A percentile compares a stretch with the other conserved stretches of the same genome.
Evolutionary conservation across 208 protist genomes (phyloP).

Genomic region (Leishmania guyanensis): DNA sequence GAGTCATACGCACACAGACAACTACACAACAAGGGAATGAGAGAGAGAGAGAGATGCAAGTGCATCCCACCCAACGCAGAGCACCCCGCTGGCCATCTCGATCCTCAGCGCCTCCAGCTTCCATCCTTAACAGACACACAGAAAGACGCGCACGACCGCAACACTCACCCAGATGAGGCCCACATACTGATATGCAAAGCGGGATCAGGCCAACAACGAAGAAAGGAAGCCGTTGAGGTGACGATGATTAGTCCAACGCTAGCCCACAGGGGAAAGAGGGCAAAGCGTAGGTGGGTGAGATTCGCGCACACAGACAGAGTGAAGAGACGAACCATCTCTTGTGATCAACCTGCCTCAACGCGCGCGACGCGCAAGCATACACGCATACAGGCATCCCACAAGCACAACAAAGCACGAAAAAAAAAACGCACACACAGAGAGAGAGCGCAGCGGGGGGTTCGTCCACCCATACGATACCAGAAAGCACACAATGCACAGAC

Average conservation of each 20-base stretch:
- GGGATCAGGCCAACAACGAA: neutral
- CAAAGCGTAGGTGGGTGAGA: neutral
- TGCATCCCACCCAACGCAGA: neutral
- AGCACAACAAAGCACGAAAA: neutral
- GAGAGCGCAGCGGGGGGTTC: no score
- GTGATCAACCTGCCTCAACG: neutral
- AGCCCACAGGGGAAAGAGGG: neutral
- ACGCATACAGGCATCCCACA: neutral
- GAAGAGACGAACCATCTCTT: neutral
- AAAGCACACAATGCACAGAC: no score
- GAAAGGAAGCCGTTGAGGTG: neutral
- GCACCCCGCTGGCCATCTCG: neutral
- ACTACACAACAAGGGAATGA: neutral
- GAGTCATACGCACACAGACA: neutral
- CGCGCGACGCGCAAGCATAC: neutral
- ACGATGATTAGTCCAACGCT: neutral
- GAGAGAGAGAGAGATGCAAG: neutral
- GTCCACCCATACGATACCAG: no score
- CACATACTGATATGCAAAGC: neutral
- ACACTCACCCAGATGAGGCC: neutral
- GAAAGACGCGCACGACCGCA: neutral
- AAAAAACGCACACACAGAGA: neutral
- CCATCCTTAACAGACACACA: neutral
- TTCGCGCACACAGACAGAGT: neutral
- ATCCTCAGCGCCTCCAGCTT: neutral